These are phyloP conservation scores for Acer yangbiense DNA, from an alignment of 345 rosid genomes.

Conservation along the genomic window DNA sequence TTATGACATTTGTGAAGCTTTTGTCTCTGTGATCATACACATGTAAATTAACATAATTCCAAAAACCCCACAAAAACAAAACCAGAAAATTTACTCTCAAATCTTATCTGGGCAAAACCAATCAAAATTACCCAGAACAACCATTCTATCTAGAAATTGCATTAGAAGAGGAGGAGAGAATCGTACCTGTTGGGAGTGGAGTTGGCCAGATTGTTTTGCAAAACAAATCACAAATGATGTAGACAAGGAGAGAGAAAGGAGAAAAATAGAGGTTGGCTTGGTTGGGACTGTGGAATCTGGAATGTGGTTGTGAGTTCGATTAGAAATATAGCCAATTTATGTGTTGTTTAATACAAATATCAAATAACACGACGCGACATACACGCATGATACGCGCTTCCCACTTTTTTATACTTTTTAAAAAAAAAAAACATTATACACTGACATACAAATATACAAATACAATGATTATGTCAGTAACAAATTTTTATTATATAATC, in stretches of 20 bases:
- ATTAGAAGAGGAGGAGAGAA: not conserved
- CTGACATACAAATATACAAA: too few relatives aligned
- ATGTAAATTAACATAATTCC: not conserved
- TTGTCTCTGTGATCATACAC: constrained; percentile 5
- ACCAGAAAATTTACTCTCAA: not conserved
- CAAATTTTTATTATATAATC: too few relatives aligned
- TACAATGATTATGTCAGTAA: too few relatives aligned
- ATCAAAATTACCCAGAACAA: not conserved
- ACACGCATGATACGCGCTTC: constrained; percentile 29
- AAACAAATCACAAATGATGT: not conserved
- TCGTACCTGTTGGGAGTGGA: not conserved
- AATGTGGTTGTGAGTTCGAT: not conserved
- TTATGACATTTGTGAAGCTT: not conserved
- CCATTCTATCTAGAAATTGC: not conserved
- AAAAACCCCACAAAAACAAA: constrained; percentile 17
- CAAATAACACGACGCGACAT: not conserved
- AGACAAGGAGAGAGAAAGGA: not conserved
- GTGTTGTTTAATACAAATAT: too few relatives aligned
- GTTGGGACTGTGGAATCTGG: constrained; percentile 9
- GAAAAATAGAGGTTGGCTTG: not conserved
- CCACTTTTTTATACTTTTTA: too few relatives aligned
- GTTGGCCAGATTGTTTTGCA: not conserved
- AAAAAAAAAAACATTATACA: too few relatives aligned
- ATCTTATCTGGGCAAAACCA: not conserved
- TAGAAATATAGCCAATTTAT: not conserved